phyloP scores from a whole-genome alignment of 768 basidiomycete genomes.

The Solioccasus polychromus region DNA sequence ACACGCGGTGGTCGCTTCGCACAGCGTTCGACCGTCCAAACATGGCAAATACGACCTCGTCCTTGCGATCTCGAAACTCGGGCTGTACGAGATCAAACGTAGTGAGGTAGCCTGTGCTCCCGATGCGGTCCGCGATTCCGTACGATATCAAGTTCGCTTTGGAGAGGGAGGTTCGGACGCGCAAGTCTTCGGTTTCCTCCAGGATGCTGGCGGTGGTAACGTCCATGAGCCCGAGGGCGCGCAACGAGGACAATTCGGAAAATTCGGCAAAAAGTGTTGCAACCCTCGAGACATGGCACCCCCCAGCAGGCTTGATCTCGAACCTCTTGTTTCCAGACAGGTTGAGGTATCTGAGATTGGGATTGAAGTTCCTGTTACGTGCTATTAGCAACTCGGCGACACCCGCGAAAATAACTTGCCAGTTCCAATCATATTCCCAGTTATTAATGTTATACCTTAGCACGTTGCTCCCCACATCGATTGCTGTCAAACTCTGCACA shows the following conservation, averaged over 20 bases:
- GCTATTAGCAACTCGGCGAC: not conserved
- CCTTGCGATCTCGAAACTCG: slow-evolving; percentile 70
- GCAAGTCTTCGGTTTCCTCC: slow-evolving; percentile 82
- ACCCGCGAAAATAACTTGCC: slow-evolving; percentile 49
- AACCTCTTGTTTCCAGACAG: slow-evolving; percentile 95
- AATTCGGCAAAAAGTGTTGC: slow-evolving; percentile 73
- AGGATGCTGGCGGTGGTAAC: slow-evolving; percentile 78
- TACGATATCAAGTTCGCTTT: slow-evolving; percentile 92
- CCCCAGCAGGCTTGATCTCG: slow-evolving; percentile 77
- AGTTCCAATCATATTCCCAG: slow-evolving; percentile 99
- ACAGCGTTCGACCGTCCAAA: slow-evolving; percentile 74
- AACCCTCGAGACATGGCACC: slow-evolving; percentile 29
- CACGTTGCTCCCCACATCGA: slow-evolving; percentile 92
- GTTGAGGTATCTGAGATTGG: slow-evolving; percentile 89
- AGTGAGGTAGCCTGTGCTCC: slow-evolving; percentile 70
- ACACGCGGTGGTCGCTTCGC: slow-evolving; percentile 60
- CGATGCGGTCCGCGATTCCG: slow-evolving; percentile 92
- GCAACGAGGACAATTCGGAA: slow-evolving; percentile 77
- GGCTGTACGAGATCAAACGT: slow-evolving; percentile 93
- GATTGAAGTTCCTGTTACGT: slow-evolving; percentile 86
- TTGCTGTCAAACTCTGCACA: slow-evolving; percentile 67
- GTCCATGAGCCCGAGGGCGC: slow-evolving; percentile 96
- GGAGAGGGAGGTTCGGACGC: slow-evolving; percentile 87
- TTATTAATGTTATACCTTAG: slow-evolving; percentile 98
- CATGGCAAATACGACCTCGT: slow-evolving; percentile 95